Evolutionary conservation across 345 rosid genomes (phyloP).

Genomic region (Aegle marmelos): DNA sequence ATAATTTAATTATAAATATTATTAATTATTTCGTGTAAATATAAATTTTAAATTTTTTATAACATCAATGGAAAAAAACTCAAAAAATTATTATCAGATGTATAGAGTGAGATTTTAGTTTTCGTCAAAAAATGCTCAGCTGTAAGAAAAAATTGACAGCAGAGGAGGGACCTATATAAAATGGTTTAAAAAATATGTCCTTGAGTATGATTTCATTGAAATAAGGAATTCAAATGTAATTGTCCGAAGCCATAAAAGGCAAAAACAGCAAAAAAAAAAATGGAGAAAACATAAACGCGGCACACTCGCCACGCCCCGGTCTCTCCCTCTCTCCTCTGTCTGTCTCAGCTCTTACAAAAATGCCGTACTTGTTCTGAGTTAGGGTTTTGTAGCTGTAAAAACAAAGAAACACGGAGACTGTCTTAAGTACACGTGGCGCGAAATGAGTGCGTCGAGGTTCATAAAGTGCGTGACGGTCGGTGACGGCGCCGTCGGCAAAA

Average conservation of each 20-base stretch:
- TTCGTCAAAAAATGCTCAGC: too few relatives aligned
- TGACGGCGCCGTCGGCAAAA: conserved; percentile 82
- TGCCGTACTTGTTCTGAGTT: conserved; percentile 1
- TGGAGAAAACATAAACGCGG: not conserved
- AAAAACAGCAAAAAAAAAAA: not conserved
- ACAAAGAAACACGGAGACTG: not conserved
- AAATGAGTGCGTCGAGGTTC: conserved; percentile 75
- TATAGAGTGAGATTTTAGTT: too few relatives aligned
- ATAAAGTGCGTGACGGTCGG: conserved; percentile 82
- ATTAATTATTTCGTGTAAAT: too few relatives aligned
- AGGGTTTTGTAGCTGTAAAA: conserved; percentile 14
- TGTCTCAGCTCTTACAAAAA: not conserved
- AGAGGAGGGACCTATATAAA: not conserved
- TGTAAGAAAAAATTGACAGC: too few relatives aligned
- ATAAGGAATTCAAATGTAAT: not conserved
- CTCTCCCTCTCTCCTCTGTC: not conserved
- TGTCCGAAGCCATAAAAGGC: not conserved
- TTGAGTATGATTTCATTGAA: not conserved
- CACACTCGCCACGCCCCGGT: not conserved
- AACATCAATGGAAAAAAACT: too few relatives aligned
- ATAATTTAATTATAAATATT: too few relatives aligned
- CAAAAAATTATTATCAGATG: too few relatives aligned
- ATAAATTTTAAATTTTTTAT: too few relatives aligned
- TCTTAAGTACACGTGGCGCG: not conserved
- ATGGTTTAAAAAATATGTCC: not conserved